A percentile compares a stretch with the other conserved stretches of the same genome.
These are phyloP conservation scores for Neltuma alba DNA, from an alignment of 306 rosid genomes.

Conservation along the genomic window DNA sequence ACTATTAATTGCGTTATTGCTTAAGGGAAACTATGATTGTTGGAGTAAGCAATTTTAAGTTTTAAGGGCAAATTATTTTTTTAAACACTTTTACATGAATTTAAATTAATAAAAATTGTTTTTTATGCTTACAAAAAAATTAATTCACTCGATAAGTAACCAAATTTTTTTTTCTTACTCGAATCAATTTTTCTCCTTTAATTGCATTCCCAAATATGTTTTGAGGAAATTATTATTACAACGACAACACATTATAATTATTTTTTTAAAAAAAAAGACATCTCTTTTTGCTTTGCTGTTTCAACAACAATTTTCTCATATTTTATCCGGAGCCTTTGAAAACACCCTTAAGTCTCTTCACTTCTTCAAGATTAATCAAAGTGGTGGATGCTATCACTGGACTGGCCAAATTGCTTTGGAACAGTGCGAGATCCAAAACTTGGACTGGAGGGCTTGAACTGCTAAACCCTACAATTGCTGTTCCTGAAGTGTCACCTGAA, in stretches of 20 bases:
- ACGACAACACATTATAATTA: too few species aligned
- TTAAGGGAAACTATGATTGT: too few species aligned
- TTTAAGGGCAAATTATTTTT: too few species aligned
- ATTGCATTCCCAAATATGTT: background rate
- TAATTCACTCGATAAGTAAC: background rate
- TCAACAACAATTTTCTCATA: background rate
- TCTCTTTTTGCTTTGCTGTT: background rate
- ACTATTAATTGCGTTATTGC: too few species aligned
- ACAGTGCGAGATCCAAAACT: background rate
- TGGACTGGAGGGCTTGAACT: background rate
- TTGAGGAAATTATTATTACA: background rate
- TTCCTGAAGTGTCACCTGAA: background rate
- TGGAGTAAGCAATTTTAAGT: too few species aligned
- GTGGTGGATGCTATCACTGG: background rate
- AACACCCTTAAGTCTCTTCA: background rate
- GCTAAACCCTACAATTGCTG: background rate
- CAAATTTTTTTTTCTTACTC: background rate
- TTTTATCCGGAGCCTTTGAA: background rate
- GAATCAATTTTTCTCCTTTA: background rate
- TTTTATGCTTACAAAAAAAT: too few species aligned
- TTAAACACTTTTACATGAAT: too few species aligned
- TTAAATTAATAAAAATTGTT: too few species aligned
- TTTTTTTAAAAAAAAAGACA: too few species aligned
- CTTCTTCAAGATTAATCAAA: background rate
- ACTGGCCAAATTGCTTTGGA: background rate